These are phyloP conservation scores for Pythium aphanidermatum DNA, from an alignment of 352 stramenopile genomes.

Conservation along the genomic window DNA sequence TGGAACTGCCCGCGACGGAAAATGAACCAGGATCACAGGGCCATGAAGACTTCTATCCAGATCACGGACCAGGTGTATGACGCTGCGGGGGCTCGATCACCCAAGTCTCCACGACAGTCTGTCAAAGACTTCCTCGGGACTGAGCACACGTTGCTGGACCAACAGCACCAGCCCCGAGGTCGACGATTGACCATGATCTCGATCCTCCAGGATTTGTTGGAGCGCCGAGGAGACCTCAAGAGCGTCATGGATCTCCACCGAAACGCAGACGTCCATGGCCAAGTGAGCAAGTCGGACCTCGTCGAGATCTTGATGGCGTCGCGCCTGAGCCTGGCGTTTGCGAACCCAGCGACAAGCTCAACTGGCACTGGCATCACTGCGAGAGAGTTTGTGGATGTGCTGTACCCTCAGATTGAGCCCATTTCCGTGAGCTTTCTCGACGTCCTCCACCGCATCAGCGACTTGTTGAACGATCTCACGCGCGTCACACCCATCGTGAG, in stretches of 20 bases:
- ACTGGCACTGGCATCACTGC: constrained; percentile 35
- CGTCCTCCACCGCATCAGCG: constrained; percentile 52
- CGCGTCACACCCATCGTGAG: constrained; percentile 5
- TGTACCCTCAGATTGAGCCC: constrained; percentile 33
- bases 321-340: constrained; percentile 51
- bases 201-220: constrained; percentile 64
- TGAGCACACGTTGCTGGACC: too few relatives aligned
- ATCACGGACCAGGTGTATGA: constrained; percentile 38
- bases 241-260: constrained; percentile 62
- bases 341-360: constrained; percentile 11
- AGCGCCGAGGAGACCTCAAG: constrained; percentile 65
- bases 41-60: constrained; percentile 47
- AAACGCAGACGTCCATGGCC: constrained; percentile 44
- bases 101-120: too few relatives aligned
- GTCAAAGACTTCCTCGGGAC: too few relatives aligned
- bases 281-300: constrained; percentile 51
- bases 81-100: background rate
- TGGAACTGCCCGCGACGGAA: constrained; percentile 61
- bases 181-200: constrained; percentile 33
- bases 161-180: constrained; percentile 1
- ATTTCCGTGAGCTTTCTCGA: constrained; percentile 45
- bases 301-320: constrained; percentile 63
- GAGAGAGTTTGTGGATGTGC: constrained; percentile 50
- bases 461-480: constrained; percentile 46
- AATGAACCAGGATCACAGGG: constrained; percentile 55